Evolutionary conservation across 805 yeast genomes (phyloP).

Genomic region (Saturnispora bothae): DNA sequence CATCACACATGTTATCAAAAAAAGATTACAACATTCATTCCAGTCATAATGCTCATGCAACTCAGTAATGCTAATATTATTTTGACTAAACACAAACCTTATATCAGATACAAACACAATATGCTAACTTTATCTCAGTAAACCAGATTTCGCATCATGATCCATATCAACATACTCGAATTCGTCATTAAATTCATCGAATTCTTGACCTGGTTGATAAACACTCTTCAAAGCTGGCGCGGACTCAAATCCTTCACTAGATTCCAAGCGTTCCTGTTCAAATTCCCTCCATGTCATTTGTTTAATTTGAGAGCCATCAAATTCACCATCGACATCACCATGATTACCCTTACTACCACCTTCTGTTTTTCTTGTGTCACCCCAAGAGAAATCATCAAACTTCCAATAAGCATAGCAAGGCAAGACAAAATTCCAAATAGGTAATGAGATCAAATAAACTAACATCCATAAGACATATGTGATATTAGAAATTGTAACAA

Average conservation of each 20-base stretch:
- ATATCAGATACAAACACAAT: too few relatives aligned
- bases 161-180: slow-evolving; percentile 13
- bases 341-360: slow-evolving; percentile 63
- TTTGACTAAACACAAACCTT: too few relatives aligned
- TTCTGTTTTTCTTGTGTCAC: slow-evolving; percentile 77
- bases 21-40: too few relatives aligned
- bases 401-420: slow-evolving; percentile 90
- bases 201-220: slow-evolving; percentile 17
- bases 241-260: slow-evolving; percentile 5
- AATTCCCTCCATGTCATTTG: slow-evolving; percentile 95
- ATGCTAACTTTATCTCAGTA: neutral
- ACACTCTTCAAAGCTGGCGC: slow-evolving; percentile 20
- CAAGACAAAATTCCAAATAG: slow-evolving; percentile 87
- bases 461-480: slow-evolving; percentile 71
- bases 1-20: too few relatives aligned
- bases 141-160: neutral
- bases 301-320: slow-evolving; percentile 80
- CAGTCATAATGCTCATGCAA: too few relatives aligned
- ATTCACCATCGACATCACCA: slow-evolving; percentile 65
- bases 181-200: slow-evolving; percentile 8
- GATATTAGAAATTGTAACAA: slow-evolving; percentile 67
- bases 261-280: slow-evolving; percentile 49
- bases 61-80: too few relatives aligned
- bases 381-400: slow-evolving; percentile 95
- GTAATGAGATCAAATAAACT: slow-evolving; percentile 68